Conservation (phyloP, 805 yeast species). For the Saccharomycopsis babjevae region DNA sequence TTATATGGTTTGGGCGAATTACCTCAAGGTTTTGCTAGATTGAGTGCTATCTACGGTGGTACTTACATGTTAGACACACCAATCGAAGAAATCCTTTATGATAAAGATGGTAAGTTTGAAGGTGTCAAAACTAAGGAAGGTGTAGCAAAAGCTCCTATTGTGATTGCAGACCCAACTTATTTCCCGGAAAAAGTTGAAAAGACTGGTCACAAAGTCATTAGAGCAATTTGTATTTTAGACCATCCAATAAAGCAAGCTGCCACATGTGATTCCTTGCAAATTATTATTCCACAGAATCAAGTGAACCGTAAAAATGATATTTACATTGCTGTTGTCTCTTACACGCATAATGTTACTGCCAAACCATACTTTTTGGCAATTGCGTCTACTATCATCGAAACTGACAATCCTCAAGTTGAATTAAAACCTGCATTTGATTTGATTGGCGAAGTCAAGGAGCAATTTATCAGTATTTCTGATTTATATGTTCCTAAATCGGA, state of each 20-base stretch:
- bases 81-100: slow-evolving; percentile 76
- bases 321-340: slow-evolving; percentile 82
- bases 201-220: slow-evolving; percentile 64
- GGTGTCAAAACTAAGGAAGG: slow-evolving; percentile 93
- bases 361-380: slow-evolving; percentile 87
- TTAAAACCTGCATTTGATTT: slow-evolving; percentile 89
- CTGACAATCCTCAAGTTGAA: slow-evolving; percentile 72
- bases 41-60: slow-evolving; percentile 96
- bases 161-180: slow-evolving; percentile 96
- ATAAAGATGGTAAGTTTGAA: slow-evolving; percentile 57
- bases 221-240: slow-evolving; percentile 82
- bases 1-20: slow-evolving; percentile 93
- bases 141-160: slow-evolving; percentile 80
- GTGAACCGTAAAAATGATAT: slow-evolving; percentile 88
- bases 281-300: slow-evolving; percentile 94
- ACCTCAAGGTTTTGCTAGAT: slow-evolving; percentile 98
- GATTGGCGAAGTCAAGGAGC: slow-evolving; percentile 63
- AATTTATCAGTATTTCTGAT: slow-evolving; percentile 90
- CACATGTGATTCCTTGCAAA: slow-evolving; percentile 82
- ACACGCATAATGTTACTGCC: slow-evolving; percentile 83
- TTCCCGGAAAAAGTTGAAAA: slow-evolving; percentile 75
- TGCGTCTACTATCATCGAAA: slow-evolving; percentile 88
- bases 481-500: slow-evolving; percentile 78
- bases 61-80: slow-evolving; percentile 97
- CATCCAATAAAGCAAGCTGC: slow-evolving; percentile 80